phyloP scores from a whole-genome alignment of 495 filamentous ascomycete genomes.

The Neurospora sp. region DNA sequence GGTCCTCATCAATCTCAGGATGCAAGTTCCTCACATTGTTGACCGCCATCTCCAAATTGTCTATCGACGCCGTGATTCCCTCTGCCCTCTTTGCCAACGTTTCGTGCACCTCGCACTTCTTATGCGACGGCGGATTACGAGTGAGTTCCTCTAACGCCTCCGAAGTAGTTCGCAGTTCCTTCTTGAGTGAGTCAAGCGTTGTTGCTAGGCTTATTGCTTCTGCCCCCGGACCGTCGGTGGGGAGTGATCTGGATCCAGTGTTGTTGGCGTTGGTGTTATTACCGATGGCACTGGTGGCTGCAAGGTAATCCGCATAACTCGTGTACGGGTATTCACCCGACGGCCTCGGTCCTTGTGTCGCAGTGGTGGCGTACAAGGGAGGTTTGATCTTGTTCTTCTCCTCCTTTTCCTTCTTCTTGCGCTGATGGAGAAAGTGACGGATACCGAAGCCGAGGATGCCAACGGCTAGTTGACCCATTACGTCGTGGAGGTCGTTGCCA shows the following conservation, averaged over 20 bases:
- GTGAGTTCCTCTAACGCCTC: constrained; percentile 10
- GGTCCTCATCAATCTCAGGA: constrained; percentile 1
- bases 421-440: constrained; percentile 8
- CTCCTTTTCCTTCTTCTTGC: constrained; percentile 1
- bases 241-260: neutral
- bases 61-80: constrained; percentile 9
- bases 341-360: neutral
- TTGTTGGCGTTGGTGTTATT: no score
- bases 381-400: neutral
- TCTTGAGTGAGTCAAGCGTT: constrained; percentile 12
- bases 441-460: constrained; percentile 17
- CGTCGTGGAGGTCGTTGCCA: constrained; percentile 14
- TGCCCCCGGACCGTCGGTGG: neutral
- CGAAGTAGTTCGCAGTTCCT: constrained; percentile 11
- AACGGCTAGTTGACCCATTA: constrained; percentile 18
- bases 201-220: constrained; percentile 1
- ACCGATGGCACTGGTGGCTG: neutral
- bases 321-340: neutral
- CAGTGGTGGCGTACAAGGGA: neutral
- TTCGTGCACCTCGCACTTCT: constrained; percentile 11
- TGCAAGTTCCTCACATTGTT: constrained; percentile 23
- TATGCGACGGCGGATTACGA: constrained; percentile 1
- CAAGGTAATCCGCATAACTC: neutral
- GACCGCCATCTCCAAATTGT: constrained; percentile 9
- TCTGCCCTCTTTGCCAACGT: constrained; percentile 13